These are phyloP conservation scores for Sporisorium scitamineum DNA, from an alignment of 1,284 basidiomycete species.

Conservation along the genomic window DNA sequence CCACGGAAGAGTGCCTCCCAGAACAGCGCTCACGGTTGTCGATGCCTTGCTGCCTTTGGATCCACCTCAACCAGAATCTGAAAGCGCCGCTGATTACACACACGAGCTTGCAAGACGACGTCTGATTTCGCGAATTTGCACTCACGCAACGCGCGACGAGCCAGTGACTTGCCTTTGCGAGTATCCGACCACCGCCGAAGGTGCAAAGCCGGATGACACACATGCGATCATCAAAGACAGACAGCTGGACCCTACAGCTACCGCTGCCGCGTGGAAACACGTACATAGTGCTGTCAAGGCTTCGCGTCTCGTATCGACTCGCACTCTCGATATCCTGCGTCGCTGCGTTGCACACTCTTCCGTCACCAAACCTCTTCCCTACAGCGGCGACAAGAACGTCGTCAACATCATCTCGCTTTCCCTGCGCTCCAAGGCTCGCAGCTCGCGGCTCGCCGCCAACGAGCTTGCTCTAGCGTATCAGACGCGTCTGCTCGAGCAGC, in stretches of 20 bases:
- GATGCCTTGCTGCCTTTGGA: conserved; percentile 17
- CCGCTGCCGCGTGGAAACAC: conserved; percentile 29
- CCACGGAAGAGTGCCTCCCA: not conserved
- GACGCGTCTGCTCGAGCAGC: conserved; percentile 26
- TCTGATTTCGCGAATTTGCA: conserved; percentile 18
- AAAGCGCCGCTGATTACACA: not conserved
- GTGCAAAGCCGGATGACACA: not conserved
- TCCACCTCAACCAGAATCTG: not conserved
- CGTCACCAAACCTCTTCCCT: conserved; percentile 7
- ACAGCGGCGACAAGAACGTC: conserved; percentile 24
- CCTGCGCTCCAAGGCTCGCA: conserved; percentile 19
- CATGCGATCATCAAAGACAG: not conserved
- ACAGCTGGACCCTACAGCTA: conserved; percentile 1
- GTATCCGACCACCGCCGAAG: not conserved
- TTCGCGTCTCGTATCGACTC: conserved; percentile 12
- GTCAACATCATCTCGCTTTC: conserved; percentile 23
- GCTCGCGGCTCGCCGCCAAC: conserved; percentile 30
- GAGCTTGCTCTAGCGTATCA: conserved; percentile 37
- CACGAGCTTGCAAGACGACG: conserved; percentile 25
- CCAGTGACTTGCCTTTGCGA: conserved; percentile 9
- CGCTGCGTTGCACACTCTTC: conserved; percentile 29
- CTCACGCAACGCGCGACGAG: not conserved
- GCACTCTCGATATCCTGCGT: conserved; percentile 34
- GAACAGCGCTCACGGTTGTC: conserved; percentile 1
- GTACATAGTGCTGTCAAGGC: conserved; percentile 17